Evolutionary conservation across 1,139 yeast genomes (phyloP), one percentile per base, ranked within the genome.

Genomic region (Lodderomyces oxycetoniae): DNA sequence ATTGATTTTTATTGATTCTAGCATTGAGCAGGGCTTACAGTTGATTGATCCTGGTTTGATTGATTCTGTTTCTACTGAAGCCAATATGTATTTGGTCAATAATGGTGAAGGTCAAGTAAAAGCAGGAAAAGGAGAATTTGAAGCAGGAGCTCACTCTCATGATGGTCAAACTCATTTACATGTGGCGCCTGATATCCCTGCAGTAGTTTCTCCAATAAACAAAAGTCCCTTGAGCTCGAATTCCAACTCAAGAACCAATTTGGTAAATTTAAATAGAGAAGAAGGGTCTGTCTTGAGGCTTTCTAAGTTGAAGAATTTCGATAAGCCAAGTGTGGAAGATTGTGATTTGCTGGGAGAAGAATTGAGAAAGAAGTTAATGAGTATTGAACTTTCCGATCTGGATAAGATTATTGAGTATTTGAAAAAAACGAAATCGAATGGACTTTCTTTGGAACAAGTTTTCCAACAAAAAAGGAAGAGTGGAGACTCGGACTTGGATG

Each of bases 1-100:
- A 44, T 71, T 82, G 42, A 77, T 85, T 39, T 72, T 77, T 41
- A 66, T 82, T 36, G 88, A 82, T 53, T 74, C 82, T 7, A 76
- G 88, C 8, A 67, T 83, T 35, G 83, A 79, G 44, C 78, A 77
- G 46, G 86, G 85, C 1, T 50, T 80, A 27, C 67, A 69, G 40
- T 57, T 82, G 43, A 61, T 81, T 40, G 74, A 67, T 43, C 52
- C 51, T 17, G 58, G 63, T 1, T 54, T 64, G 28, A 52, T 43
- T 5, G 52, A 52, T 7, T 30, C 30, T n/a, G 47, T 41, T 4
- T 50, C 45, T 7, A 44, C 40, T 35, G 20, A 27, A 34, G 41
- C 39, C 24, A 35, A 26, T 21, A 33, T 36, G 27, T 39, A 32
- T 17, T 28, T 41, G 35, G 17, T 40, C 28, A 40, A 47, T 40